These are phyloP conservation scores for Piromyces finnis DNA, from an alignment of 192 early-diverging fungal species.

Conservation along the genomic window DNA sequence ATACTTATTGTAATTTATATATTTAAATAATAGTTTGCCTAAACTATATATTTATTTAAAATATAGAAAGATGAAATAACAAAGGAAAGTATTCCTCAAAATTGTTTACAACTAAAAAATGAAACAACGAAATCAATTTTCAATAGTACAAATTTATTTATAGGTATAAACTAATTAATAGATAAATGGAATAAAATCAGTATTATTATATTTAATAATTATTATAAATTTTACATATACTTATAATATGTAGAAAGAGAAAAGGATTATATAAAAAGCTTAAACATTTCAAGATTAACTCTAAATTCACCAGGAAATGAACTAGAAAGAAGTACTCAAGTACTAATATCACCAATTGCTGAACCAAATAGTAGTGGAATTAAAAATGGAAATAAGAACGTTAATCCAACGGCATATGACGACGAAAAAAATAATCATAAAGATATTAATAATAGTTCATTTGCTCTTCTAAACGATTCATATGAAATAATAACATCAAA, in stretches of 20 bases:
- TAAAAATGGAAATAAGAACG: background rate
- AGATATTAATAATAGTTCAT: background rate
- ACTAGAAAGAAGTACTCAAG: background rate
- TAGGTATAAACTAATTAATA: background rate
- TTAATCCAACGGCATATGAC: background rate
- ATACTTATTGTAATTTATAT: too few relatives aligned
- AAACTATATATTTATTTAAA: too few relatives aligned
- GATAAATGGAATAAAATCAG: too few relatives aligned
- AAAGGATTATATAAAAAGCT: background rate
- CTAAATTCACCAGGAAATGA: background rate
- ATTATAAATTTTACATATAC: too few relatives aligned
- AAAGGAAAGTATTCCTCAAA: background rate
- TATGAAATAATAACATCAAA: background rate
- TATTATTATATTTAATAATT: too few relatives aligned
- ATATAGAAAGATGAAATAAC: background rate
- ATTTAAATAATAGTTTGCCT: too few relatives aligned
- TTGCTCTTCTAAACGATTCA: background rate
- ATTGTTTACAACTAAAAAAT: background rate
- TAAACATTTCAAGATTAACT: background rate
- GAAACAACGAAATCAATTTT: background rate
- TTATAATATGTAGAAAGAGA: background rate
- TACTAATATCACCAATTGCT: background rate
- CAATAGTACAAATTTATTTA: background rate
- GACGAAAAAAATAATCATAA: background rate
- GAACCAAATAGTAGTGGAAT: background rate